Evolutionary conservation across 371 early-diverging fungal species (phyloP).

Genomic region (Rhizopus arrhizus): DNA sequence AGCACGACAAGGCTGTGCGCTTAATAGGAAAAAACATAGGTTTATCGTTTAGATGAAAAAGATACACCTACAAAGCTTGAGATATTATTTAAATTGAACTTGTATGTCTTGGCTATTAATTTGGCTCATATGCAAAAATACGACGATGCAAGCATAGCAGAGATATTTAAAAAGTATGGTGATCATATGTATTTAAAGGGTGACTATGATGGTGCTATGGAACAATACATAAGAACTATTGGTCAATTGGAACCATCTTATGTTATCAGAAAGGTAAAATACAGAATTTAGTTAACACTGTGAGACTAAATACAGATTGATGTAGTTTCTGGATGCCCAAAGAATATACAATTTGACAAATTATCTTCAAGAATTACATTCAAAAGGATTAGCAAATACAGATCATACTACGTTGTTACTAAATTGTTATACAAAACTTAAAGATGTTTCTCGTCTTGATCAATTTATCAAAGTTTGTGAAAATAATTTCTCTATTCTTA

Average conservation of each 20-base stretch:
- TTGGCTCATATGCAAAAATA: slow-evolving; percentile 76
- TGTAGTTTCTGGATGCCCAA: slow-evolving; percentile 88
- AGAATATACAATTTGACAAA: slow-evolving; percentile 85
- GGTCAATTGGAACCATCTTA: slow-evolving; percentile 94
- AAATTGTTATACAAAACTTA: slow-evolving; percentile 96
- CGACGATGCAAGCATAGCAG: slow-evolving; percentile 75
- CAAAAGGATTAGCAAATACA: slow-evolving; percentile 79
- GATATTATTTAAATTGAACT: slow-evolving; percentile 82
- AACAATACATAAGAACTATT: slow-evolving; percentile 88
- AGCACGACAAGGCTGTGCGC: neutral
- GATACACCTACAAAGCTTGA: slow-evolving; percentile 86
- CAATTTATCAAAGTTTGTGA: slow-evolving; percentile 79
- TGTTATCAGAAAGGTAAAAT: slow-evolving; percentile 82
- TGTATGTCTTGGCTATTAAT: slow-evolving; percentile 86
- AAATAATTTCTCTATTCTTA: neutral
- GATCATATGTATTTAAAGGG: slow-evolving; percentile 83
- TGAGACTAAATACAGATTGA: neutral
- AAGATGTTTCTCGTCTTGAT: slow-evolving; percentile 80
- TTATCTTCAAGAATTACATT: slow-evolving; percentile 89
- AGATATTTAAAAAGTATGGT: slow-evolving; percentile 91
- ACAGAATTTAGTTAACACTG: neutral
- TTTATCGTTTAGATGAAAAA: slow-evolving; percentile 84
- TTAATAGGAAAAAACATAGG: slow-evolving; percentile 32
- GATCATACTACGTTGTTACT: slow-evolving; percentile 94
- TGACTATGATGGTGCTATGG: slow-evolving; percentile 90